phyloP scores from a whole-genome alignment of 2,329 filamentous ascomycete species.

The Diplodia seriata region DNA sequence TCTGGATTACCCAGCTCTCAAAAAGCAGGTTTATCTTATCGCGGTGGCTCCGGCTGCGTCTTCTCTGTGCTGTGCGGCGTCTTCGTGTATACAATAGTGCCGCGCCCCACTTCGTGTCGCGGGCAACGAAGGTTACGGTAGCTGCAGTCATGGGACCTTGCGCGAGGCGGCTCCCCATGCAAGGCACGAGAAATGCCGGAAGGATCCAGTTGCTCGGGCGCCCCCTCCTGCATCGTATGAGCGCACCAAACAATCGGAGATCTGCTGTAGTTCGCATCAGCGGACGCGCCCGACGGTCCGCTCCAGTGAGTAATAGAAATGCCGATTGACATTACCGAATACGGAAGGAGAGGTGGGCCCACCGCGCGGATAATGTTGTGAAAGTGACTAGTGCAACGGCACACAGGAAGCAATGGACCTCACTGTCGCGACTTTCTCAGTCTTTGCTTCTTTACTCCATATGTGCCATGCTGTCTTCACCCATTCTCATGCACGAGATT shows the following conservation, averaged over 20 bases:
- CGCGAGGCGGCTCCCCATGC: neutral
- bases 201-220: neutral
- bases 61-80: neutral
- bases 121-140: neutral
- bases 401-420: neutral
- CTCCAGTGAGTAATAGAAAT: neutral
- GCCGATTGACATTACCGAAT: slow-evolving; percentile 1
- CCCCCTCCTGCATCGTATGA: neutral
- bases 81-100: neutral
- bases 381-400: neutral
- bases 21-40: slow-evolving; percentile 11
- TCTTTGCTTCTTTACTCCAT: neutral
- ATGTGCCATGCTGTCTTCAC: neutral
- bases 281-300: neutral
- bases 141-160: slow-evolving; percentile 13
- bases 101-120: slow-evolving; percentile 11
- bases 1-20: neutral
- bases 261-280: neutral
- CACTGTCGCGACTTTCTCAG: neutral
- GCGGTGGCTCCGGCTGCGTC: slow-evolving; percentile 5
- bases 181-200: slow-evolving; percentile 12
- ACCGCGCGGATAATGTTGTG: neutral
- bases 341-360: neutral
- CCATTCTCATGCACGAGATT: neutral
- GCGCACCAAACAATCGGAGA: neutral